Conservation (phyloP, 2,329 filamentous ascomycete species). For the Cladophialophora psammophila region DNA sequence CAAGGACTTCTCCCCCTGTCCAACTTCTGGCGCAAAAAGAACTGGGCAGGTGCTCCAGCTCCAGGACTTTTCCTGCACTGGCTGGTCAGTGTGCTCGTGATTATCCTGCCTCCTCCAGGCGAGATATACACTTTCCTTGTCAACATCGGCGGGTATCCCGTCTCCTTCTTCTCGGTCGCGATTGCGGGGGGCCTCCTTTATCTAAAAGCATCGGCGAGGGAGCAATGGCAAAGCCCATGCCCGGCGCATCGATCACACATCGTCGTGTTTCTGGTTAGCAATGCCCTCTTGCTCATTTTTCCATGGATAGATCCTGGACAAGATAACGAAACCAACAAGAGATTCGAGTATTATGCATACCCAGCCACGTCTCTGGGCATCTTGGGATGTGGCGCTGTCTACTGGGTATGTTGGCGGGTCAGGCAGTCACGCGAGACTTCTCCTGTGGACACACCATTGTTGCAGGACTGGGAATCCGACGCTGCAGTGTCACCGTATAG, state of each 20-base stretch:
- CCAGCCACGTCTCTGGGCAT: constrained; percentile 63
- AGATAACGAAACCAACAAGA: constrained; percentile 53
- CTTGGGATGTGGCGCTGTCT: constrained; percentile 58
- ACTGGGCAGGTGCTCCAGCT: constrained; percentile 70
- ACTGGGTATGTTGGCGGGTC: constrained; percentile 63
- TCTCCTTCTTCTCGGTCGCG: constrained; percentile 44
- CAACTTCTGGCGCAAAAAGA: constrained; percentile 72
- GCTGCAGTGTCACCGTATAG: background rate
- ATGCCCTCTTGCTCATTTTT: constrained; percentile 67
- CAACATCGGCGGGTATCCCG: constrained; percentile 46
- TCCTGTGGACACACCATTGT: constrained; percentile 3
- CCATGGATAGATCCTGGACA: constrained; percentile 65
- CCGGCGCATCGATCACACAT: constrained; percentile 62
- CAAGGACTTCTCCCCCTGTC: constrained; percentile 72
- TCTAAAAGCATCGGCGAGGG: constrained; percentile 46
- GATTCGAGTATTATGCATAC: constrained; percentile 65
- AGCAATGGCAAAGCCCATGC: constrained; percentile 63
- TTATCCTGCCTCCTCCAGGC: constrained; percentile 70
- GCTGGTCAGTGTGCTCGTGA: constrained; percentile 63
- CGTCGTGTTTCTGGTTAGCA: constrained; percentile 67
- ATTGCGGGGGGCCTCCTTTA: constrained; percentile 59
- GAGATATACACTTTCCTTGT: constrained; percentile 71
- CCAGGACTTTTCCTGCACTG: constrained; percentile 56
- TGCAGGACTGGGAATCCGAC: constrained; percentile 4
- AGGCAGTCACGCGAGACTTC: background rate